Conservation (phyloP, 2,329 filamentous ascomycete genomes). For the Arthrinium phaeospermum region DNA sequence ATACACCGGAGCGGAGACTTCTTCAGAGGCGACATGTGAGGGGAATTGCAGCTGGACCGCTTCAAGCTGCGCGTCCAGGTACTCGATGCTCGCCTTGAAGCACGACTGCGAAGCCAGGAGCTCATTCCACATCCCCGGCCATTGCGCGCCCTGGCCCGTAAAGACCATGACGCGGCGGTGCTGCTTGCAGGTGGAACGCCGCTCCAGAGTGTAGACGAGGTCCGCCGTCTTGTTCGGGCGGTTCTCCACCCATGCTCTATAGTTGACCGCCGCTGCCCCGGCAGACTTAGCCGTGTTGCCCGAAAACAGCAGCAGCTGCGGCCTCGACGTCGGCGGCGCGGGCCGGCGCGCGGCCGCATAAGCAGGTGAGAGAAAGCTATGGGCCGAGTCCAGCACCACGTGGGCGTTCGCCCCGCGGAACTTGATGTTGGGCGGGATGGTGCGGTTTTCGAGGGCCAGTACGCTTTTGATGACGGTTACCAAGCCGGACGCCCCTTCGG, state of each 20-base stretch:
- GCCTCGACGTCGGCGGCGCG: too few relatives aligned
- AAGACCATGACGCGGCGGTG: conserved; percentile 33
- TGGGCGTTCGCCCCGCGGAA: conserved; percentile 37
- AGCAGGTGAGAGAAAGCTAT: conserved; percentile 20
- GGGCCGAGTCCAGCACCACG: conserved; percentile 31
- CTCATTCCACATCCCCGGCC: neutral
- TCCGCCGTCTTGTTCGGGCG: neutral
- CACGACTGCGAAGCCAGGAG: neutral
- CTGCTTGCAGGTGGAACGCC: neutral
- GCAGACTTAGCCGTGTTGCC: neutral
- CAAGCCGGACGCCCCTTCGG: conserved; percentile 35
- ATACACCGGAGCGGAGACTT: too few relatives aligned
- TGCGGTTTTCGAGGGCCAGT: conserved; percentile 27
- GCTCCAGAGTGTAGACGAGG: neutral
- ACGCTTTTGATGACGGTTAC: conserved; percentile 33
- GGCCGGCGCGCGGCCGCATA: too few relatives aligned
- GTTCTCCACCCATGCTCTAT: neutral
- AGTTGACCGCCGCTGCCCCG: too few relatives aligned
- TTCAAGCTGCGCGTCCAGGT: neutral
- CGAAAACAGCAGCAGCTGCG: neutral
- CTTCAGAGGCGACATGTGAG: too few relatives aligned
- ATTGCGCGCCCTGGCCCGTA: conserved; percentile 10
- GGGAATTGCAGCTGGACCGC: too few relatives aligned
- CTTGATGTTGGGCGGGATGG: conserved; percentile 38
- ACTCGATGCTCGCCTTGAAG: neutral